These are phyloP conservation scores for Paramyrothecium sp. DNA, from an alignment of 2,329 filamentous ascomycete species.

Conservation along the genomic window DNA sequence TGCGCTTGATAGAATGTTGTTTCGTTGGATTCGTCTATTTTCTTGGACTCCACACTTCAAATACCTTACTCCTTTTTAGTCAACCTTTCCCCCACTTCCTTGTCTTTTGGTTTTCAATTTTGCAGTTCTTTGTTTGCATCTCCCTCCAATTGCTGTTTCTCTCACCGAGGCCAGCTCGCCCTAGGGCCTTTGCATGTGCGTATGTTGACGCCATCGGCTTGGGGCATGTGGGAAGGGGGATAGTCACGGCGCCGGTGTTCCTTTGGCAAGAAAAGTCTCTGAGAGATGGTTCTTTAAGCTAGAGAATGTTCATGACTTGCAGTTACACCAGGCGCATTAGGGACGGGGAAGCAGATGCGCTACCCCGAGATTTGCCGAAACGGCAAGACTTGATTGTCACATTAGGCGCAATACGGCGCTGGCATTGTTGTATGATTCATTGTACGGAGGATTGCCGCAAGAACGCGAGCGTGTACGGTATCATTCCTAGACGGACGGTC, in stretches of 20 bases:
- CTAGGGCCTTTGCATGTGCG: too few species aligned
- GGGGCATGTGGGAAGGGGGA: background rate
- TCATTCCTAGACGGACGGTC: background rate
- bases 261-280: background rate
- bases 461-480: background rate
- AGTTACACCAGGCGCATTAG: background rate
- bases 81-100: background rate
- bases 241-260: background rate
- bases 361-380: background rate
- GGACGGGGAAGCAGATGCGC: background rate
- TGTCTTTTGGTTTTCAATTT: slow-evolving; percentile 3
- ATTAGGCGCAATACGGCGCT: background rate
- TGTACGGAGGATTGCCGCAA: background rate
- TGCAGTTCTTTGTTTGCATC: background rate
- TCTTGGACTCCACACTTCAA: slow-evolving; percentile 4
- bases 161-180: background rate
- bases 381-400: background rate
- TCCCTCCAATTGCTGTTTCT: background rate
- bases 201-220: too few species aligned
- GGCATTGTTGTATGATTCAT: background rate
- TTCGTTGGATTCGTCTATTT: slow-evolving; percentile 7
- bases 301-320: background rate
- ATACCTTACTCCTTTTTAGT: slow-evolving; percentile 11
- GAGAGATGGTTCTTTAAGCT: background rate
- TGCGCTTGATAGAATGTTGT: slow-evolving; percentile 5